These are phyloP conservation scores for Colletotrichum somersetense DNA, from an alignment of 2,329 filamentous ascomycete genomes.

Conservation along the genomic window DNA sequence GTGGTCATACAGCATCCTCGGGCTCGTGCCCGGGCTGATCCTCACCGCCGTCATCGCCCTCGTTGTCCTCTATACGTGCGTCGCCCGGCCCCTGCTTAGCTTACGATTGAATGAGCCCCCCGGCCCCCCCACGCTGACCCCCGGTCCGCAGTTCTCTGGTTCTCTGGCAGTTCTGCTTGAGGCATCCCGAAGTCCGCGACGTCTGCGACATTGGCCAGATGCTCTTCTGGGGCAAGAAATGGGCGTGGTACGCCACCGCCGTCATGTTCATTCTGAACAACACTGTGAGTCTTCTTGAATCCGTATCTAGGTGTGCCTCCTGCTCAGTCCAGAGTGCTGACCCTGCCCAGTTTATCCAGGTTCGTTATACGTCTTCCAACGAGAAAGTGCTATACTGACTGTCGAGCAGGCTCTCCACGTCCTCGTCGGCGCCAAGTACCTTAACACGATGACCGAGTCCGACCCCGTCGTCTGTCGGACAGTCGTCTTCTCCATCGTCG, in stretches of 20 bases:
- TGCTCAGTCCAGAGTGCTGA: not conserved
- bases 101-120: not conserved
- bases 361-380: not conserved
- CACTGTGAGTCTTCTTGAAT: conserved; percentile 59
- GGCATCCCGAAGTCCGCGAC: conserved; percentile 91
- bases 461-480: conserved; percentile 77
- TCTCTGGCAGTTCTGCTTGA: conserved; percentile 87
- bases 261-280: conserved; percentile 96
- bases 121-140: conserved; percentile 26
- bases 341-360: conserved; percentile 30
- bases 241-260: conserved; percentile 77
- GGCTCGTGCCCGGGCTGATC: conserved; percentile 85
- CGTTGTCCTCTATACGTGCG: conserved; percentile 81
- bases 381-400: not conserved
- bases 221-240: conserved; percentile 87
- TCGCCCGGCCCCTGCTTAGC: conserved; percentile 39
- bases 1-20: conserved; percentile 89
- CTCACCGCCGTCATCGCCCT: conserved; percentile 82
- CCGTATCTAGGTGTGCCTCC: not conserved
- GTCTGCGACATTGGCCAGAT: conserved; percentile 97
- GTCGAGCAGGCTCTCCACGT: conserved; percentile 78
- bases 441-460: conserved; percentile 86
- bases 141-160: conserved; percentile 48
- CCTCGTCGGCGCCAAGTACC: conserved; percentile 85
- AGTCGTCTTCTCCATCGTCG: conserved; percentile 81